Conservation (phyloP, 495 filamentous ascomycete genomes). For the Terfezia boudieri region DNA sequence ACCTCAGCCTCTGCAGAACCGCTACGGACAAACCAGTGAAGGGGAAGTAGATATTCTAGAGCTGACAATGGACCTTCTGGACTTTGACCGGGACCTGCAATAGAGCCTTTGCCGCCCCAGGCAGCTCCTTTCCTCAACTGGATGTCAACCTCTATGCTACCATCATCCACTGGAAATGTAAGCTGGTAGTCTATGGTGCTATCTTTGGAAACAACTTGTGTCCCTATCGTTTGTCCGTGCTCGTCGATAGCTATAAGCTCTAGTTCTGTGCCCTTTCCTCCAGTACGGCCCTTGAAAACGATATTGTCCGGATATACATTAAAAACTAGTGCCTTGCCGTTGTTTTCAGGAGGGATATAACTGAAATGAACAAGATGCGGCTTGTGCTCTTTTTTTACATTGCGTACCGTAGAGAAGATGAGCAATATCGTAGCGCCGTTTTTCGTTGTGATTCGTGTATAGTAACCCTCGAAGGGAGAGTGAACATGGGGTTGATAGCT, state of each 20-base stretch:
- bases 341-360: conserved; percentile 18
- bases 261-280: not conserved
- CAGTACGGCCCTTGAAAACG: not conserved
- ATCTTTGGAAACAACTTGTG: not conserved
- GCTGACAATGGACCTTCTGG: conserved; percentile 17
- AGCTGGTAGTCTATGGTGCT: not conserved
- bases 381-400: conserved; percentile 11
- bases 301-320: not conserved
- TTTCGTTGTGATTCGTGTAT: conserved; percentile 25
- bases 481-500: conserved; percentile 21
- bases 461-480: conserved; percentile 27
- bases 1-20: conserved; percentile 21
- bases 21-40: conserved; percentile 29
- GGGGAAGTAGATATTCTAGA: conserved; percentile 22
- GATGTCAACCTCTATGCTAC: conserved; percentile 18
- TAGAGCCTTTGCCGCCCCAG: conserved; percentile 9
- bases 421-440: conserved; percentile 18
- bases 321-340: not conserved
- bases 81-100: not conserved
- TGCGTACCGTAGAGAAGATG: conserved; percentile 19
- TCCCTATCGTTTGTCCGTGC: not conserved
- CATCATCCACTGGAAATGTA: conserved; percentile 6
- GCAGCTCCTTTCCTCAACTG: conserved; percentile 17
- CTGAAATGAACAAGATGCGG: conserved; percentile 26
- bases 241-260: not conserved